A percentile compares a stretch with the other conserved stretches of the same genome.
Conservation (phyloP, 2,329 filamentous ascomycete genomes). For the Trichoderma atroviride region DNA sequence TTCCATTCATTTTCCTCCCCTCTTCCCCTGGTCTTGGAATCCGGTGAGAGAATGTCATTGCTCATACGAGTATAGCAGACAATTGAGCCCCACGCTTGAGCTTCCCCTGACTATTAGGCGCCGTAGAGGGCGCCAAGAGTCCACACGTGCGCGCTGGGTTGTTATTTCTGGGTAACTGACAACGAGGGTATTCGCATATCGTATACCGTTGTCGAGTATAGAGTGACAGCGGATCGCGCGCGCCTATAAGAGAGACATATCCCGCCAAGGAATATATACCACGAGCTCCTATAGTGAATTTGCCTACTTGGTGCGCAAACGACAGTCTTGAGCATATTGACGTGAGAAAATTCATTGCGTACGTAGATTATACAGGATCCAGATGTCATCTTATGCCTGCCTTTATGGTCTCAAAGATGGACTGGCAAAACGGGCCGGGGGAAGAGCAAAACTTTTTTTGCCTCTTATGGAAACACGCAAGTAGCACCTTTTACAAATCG, state of each 20-base stretch:
- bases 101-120: not conserved
- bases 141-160: conserved; percentile 2
- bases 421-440: not conserved
- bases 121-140: not conserved
- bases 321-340: not conserved
- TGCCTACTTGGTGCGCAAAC: not conserved
- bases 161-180: not conserved
- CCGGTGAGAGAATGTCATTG: conserved; percentile 22
- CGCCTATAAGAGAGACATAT: not conserved
- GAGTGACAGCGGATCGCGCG: not conserved
- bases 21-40: conserved; percentile 23
- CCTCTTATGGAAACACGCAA: not conserved
- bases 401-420: not conserved
- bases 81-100: conserved; percentile 1
- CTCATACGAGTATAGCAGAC: not conserved
- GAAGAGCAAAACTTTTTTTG: not conserved
- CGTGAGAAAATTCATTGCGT: not conserved
- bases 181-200: not conserved
- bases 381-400: not conserved
- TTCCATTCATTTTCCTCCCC: not conserved
- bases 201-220: not conserved
- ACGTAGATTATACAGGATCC: not conserved
- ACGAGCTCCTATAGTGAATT: not conserved
- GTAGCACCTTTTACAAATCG: not conserved
- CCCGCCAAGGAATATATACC: not conserved